phyloP scores from a whole-genome alignment of 2,329 filamentous ascomycete species.

The Penicillium crustosum region DNA sequence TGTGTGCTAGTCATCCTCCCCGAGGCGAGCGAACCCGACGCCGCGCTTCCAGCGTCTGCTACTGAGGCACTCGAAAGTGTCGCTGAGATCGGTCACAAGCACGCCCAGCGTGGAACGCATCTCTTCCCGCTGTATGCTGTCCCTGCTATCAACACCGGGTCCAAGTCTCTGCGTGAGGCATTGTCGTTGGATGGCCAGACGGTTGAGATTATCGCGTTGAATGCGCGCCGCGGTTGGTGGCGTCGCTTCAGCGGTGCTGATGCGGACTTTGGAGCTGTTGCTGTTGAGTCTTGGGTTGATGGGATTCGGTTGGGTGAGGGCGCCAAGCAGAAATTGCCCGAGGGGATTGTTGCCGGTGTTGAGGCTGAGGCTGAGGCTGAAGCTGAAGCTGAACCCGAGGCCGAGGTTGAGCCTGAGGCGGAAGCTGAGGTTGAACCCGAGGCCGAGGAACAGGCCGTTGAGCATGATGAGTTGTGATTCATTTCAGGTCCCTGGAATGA shows the following conservation, averaged over 20 bases:
- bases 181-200: slow-evolving; percentile 60
- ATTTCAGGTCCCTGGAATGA: background rate
- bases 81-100: slow-evolving; percentile 73
- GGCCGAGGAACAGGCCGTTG: slow-evolving; percentile 43
- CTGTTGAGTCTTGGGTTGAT: slow-evolving; percentile 84
- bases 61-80: slow-evolving; percentile 63
- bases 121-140: slow-evolving; percentile 84
- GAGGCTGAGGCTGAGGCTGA: slow-evolving; percentile 24
- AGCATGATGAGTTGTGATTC: slow-evolving; percentile 47
- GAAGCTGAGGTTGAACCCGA: slow-evolving; percentile 33
- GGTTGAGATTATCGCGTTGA: slow-evolving; percentile 76
- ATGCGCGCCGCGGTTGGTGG: slow-evolving; percentile 85
- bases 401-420: slow-evolving; percentile 23
- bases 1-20: slow-evolving; percentile 78
- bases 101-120: slow-evolving; percentile 63
- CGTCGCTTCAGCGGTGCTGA: slow-evolving; percentile 64
- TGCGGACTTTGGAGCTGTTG: slow-evolving; percentile 49
- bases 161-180: slow-evolving; percentile 55
- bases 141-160: slow-evolving; percentile 60
- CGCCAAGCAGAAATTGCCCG: slow-evolving; percentile 71
- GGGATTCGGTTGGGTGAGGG: slow-evolving; percentile 87
- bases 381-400: slow-evolving; percentile 29
- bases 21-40: slow-evolving; percentile 50
- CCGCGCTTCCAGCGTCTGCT: slow-evolving; percentile 45
- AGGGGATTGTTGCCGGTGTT: slow-evolving; percentile 52